Evolutionary conservation across 257 asterid species (phyloP), one percentile per base, ranked within the genome.

Genomic region (Solanum clarkiae): DNA sequence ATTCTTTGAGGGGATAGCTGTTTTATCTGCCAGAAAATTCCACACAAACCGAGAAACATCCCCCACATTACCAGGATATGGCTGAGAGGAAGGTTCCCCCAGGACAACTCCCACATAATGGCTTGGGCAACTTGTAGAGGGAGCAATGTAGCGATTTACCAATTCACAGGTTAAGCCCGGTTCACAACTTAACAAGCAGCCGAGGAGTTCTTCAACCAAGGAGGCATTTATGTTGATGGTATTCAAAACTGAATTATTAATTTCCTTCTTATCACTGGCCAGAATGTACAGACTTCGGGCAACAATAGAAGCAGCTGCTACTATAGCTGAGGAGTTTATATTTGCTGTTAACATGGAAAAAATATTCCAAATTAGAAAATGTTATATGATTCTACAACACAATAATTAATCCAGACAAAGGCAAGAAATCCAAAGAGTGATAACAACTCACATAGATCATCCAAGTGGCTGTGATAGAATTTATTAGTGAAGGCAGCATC

Each of bases 381-480:
- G n/a, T 26, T 47, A 16, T 15, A 26, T 5, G 63, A 77, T 51
- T 24, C 65, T 51, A 51, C 82, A 77, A 10, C 24, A 49, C 47
- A 26, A 51, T 12, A 55, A 49, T 55, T 44, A 86, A 87, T 84
- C 54, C 71, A 59, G 57, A 86, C 63, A 84, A 84, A 84, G 32
- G 81, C 36, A 47, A 69, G 32, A 44, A 72, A 82, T 32, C 24
- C 60, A 86, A 85, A 85, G 85, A 80, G 84, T 49, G 80, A 77
- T 51, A 86, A 84, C 80, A 87, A 93, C 99, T 92, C 82, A 96
- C 99, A 91, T 86, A 89, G 90, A 91, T 91, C 94, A 90, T 96
- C 99, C 66, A 95, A 92, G 91, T 95, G 98, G 86, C 99, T 96
- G 92, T 96, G 98, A 90, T 96, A 96, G 91, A 92, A 96, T 85